Evolutionary conservation across 306 rosid species (phyloP), one percentile per base, ranked within the genome.

Genomic region (Coriaria nepalensis): DNA sequence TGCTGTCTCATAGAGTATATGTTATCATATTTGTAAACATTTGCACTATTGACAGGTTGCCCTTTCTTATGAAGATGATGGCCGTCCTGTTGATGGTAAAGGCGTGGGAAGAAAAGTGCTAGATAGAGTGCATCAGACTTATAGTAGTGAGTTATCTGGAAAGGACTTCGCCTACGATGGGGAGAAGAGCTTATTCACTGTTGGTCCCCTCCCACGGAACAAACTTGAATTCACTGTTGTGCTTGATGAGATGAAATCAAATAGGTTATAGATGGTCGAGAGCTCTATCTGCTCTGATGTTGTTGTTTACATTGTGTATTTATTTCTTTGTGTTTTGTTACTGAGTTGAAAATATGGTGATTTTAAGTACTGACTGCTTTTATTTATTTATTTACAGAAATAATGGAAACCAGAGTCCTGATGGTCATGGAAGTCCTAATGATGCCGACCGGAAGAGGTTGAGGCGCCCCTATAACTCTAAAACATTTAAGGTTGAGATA

Each of bases 161-260:
- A 92, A 85, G 59, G 72, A 79, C 45, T 80, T 92, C 20, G 98
- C 98, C 1, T 92, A 92, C 43, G 98, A 92, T 33, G 98, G 98
- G 0, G 98, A 85, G 7, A 85, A 90, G 47, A 92, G 94, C 35
- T 14, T 92, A 59, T 92, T 92, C 48, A 92, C 98, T 2, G 63
- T 92, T 9, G 95, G 98, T 5, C 62, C 95, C 6, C 85, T 92
- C 36, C 87, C 94, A 0, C 64, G 82, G 3, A 92, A 92, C 67
- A 85, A 79, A 47, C 87, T 82, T 29, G 94, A 92, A 62, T 92
- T 92, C 13, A 66, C 76, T 0, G 93, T 92, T 54, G 81, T 92
- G 10, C 71, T 92, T 5, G 98, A 92, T 57, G 94, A 92, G 43
- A 49, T 78, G 0, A 37, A 70, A 4, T 71, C 85, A 0, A 76